Percentiles rank a stretch among this genome's conserved stretches.
phyloP scores from a whole-genome alignment of 805 yeast species.

The Candida argentea region DNA sequence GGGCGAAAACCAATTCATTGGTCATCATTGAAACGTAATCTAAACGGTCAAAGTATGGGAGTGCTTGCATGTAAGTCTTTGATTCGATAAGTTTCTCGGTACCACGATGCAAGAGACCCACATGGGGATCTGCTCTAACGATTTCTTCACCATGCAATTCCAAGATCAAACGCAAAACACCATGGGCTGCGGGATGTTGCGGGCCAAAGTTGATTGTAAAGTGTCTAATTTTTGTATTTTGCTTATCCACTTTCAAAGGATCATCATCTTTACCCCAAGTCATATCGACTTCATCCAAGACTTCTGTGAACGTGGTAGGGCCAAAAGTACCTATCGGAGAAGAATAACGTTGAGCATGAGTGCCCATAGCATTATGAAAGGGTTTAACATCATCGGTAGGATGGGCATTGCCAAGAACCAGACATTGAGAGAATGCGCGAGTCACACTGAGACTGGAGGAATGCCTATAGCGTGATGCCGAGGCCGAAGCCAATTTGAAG shows the following conservation, averaged over 20 bases:
- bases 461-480: too few species aligned
- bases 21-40: constrained; percentile 88
- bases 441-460: too few species aligned
- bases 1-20: constrained; percentile 74
- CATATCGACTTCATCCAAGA: constrained; percentile 36
- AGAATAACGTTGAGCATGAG: constrained; percentile 24
- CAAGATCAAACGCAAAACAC: constrained; percentile 76
- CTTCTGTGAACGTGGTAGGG: constrained; percentile 35
- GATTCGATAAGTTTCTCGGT: constrained; percentile 82
- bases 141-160: constrained; percentile 87
- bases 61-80: constrained; percentile 79
- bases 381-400: constrained; percentile 20
- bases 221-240: constrained; percentile 59
- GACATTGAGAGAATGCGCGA: constrained; percentile 7
- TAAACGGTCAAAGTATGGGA: constrained; percentile 81
- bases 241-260: constrained; percentile 31
- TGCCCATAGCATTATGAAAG: constrained; percentile 28
- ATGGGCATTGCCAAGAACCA: constrained; percentile 14
- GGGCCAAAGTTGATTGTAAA: constrained; percentile 89
- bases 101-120: constrained; percentile 80
- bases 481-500: too few species aligned
- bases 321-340: constrained; percentile 23
- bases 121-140: constrained; percentile 80
- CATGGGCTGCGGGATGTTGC: constrained; percentile 93
- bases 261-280: constrained; percentile 34